Evolutionary conservation across 78 protist species (phyloP).

Genomic region (Dictyostelium brefeldianum): DNA sequence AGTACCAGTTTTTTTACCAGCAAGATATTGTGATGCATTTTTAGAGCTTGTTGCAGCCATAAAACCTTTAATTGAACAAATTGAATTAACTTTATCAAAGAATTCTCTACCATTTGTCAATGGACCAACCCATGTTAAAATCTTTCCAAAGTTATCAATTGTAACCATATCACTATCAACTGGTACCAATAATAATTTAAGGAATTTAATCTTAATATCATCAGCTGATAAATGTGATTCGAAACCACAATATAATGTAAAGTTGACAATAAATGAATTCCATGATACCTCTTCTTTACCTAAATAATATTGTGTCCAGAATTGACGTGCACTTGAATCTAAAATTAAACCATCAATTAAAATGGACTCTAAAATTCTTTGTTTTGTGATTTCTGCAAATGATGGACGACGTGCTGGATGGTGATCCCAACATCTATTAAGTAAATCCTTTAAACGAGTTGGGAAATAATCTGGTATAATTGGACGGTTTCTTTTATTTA

Average conservation of each 20-base stretch:
- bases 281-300: constrained; percentile 51
- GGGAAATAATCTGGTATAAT: constrained; percentile 58
- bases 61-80: constrained; percentile 79
- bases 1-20: constrained; percentile 73
- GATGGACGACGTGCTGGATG: constrained; percentile 75
- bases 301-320: constrained; percentile 79
- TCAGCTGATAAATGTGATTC: constrained; percentile 11
- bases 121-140: constrained; percentile 85
- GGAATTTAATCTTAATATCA: constrained; percentile 45
- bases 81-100: constrained; percentile 49
- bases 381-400: constrained; percentile 51
- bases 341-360: constrained; percentile 64
- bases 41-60: constrained; percentile 71
- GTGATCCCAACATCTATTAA: constrained; percentile 82
- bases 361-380: constrained; percentile 58
- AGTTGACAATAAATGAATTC: constrained; percentile 53
- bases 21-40: constrained; percentile 57
- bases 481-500: constrained; percentile 66
- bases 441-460: constrained; percentile 65
- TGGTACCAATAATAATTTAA: constrained; percentile 57
- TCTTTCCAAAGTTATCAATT: constrained; percentile 77
- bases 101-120: constrained; percentile 59
- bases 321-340: constrained; percentile 57
- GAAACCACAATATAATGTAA: constrained; percentile 20
- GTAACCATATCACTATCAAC: constrained; percentile 66